Percentiles rank a stretch among this genome's conserved stretches.
phyloP scores from a whole-genome alignment of 805 yeast species.

The Zygosaccharomyces kombuchaensis region DNA sequence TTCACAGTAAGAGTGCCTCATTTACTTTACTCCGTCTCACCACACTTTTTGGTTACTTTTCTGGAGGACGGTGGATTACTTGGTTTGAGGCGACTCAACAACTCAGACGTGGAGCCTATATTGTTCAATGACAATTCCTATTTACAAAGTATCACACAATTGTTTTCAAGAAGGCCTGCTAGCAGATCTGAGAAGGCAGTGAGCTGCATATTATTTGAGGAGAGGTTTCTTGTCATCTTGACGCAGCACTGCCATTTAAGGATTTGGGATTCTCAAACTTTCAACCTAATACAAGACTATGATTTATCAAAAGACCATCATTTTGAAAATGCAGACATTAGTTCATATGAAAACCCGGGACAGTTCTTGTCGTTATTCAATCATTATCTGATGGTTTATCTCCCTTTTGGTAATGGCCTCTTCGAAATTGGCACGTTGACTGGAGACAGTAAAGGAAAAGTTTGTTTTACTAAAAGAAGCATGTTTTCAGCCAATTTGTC shows the following conservation, averaged over 20 bases:
- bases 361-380: conserved; percentile 36
- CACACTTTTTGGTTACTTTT: conserved; percentile 48
- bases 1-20: conserved; percentile 57
- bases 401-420: conserved; percentile 43
- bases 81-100: conserved; percentile 38
- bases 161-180: conserved; percentile 19
- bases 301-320: conserved; percentile 18
- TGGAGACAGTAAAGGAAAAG: conserved; percentile 14
- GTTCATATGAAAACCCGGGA: conserved; percentile 28
- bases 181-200: conserved; percentile 20
- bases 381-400: conserved; percentile 35
- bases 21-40: conserved; percentile 44
- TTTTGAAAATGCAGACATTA: conserved; percentile 12
- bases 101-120: conserved; percentile 37
- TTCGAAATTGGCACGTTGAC: conserved; percentile 40
- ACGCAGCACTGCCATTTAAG: conserved; percentile 29
- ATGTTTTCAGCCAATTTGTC: conserved; percentile 27
- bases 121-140: conserved; percentile 56
- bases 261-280: conserved; percentile 29
- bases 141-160: conserved; percentile 34
- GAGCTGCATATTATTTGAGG: conserved; percentile 20
- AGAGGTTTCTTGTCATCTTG: conserved; percentile 23
- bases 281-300: conserved; percentile 17
- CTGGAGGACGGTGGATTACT: conserved; percentile 76
- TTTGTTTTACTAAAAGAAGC: conserved; percentile 12